Base-by-base conservation (phyloP, 495 filamentous ascomycete genomes). In the Neurospora sp. region DNA sequence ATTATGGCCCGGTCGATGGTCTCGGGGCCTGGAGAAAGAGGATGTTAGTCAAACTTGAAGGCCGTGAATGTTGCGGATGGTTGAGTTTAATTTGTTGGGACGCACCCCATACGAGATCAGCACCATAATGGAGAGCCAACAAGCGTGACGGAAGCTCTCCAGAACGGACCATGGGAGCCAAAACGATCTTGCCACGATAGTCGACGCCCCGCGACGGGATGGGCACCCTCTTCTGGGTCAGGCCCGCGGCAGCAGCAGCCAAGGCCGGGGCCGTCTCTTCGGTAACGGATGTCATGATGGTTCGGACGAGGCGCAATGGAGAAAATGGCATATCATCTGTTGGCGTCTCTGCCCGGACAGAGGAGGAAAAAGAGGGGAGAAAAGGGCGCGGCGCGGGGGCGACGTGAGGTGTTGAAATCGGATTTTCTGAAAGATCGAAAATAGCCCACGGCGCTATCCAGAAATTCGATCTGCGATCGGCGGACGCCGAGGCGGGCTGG, bases 141-240 rank as follows among this genome's bases (percentile, higher is more conserved):
- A 99, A 88, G 18, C 96, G 90, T 10, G 92, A 94, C 5, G 96
- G 96, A 20, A 98, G 85, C 84, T 99, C 96, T 76, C 96, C 96
- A 37, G 92, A 94, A 44, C 96, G 91, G 35, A 99, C 96, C 96
- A 99, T 99, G 46, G 96, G 96, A 35, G 96, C 96, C 40, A 99
- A 90, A 40, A 97, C 96, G 74, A 98, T 82, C 82, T 96, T 98
- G 77, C 91, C 91, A 76, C 94, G 89, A 82, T 96, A 98, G 84
- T 98, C 94, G 79, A 97, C 93, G 72, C 94, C 94, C 80, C 91
- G 92, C 73, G 86, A 87, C 71, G 94, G 94, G 79, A 97, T 97
- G 69, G 93, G 90, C 39, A 96, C 92, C 75, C 85, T 89, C 81
- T 89, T 89, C 54, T 62, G 54, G 1, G 54, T 62, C 1, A 62